Evolutionary conservation across 768 basidiomycete genomes (phyloP).

Genomic region (Porphyrellus cyaneotinctus): DNA sequence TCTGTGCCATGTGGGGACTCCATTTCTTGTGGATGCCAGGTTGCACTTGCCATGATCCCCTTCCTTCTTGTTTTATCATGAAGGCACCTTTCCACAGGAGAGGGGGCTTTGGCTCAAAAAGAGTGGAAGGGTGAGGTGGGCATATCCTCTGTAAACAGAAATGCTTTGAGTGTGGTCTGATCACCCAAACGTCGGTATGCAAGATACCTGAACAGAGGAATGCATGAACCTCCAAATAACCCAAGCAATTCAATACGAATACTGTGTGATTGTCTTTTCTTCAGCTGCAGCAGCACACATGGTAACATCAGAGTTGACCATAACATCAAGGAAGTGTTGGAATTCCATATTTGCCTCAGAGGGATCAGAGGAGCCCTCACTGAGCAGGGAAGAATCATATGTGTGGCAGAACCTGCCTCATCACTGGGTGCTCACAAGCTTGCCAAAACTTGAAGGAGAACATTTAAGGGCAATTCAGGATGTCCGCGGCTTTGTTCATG

Average conservation of each 20-base stretch:
- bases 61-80: no score
- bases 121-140: no score
- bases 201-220: neutral
- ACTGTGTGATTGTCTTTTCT: conserved; percentile 67
- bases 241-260: conserved; percentile 83
- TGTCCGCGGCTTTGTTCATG: no score
- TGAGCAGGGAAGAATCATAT: conserved; percentile 84
- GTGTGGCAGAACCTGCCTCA: no score
- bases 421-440: no score
- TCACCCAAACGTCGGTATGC: neutral
- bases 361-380: conserved; percentile 33
- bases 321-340: conserved; percentile 64
- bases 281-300: conserved; percentile 69
- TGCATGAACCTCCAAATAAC: conserved; percentile 67
- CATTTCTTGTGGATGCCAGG: no score
- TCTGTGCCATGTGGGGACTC: no score
- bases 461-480: no score
- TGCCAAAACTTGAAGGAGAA: no score
- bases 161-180: conserved; percentile 63
- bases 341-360: conserved; percentile 18
- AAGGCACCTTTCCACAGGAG: no score
- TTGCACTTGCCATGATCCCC: no score
- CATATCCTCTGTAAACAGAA: conserved; percentile 64
- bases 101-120: no score
- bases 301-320: conserved; percentile 79